Percentiles rank a stretch among this genome's conserved stretches.
phyloP scores from a whole-genome alignment of 345 rosid genomes.

The Hirschfeldia incana region DNA sequence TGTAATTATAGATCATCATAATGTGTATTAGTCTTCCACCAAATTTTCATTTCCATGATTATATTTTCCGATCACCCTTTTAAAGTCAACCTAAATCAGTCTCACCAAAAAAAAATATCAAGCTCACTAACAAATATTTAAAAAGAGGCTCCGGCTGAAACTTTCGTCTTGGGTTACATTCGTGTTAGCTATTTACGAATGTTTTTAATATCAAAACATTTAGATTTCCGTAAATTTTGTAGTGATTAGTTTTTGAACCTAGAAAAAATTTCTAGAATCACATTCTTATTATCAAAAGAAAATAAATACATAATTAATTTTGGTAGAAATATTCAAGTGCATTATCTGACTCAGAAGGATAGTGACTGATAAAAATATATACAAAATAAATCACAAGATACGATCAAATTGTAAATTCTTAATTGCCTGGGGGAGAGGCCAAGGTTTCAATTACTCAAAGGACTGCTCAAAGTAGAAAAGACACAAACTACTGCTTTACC shows the following conservation, averaged over 20 bases:
- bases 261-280: too few species aligned
- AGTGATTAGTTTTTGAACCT: too few species aligned
- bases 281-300: too few species aligned
- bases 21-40: constrained; percentile 28
- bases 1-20: constrained; percentile 27
- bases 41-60: constrained; percentile 23
- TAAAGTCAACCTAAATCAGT: constrained; percentile 11
- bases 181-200: too few species aligned
- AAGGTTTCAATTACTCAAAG: too few species aligned
- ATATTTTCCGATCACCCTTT: background rate
- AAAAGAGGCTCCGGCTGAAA: background rate
- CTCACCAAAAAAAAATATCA: background rate
- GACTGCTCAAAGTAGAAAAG: too few species aligned
- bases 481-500: too few species aligned
- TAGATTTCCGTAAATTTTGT: too few species aligned
- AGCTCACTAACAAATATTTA: constrained; percentile 4
- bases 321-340: background rate
- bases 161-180: too few species aligned
- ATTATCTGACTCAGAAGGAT: background rate
- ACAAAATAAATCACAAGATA: background rate
- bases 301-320: too few species aligned
- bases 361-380: background rate
- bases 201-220: too few species aligned
- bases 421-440: background rate
- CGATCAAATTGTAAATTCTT: background rate